phyloP scores from a whole-genome alignment of 305 asterid species.

The Plantago lanceolata region DNA sequence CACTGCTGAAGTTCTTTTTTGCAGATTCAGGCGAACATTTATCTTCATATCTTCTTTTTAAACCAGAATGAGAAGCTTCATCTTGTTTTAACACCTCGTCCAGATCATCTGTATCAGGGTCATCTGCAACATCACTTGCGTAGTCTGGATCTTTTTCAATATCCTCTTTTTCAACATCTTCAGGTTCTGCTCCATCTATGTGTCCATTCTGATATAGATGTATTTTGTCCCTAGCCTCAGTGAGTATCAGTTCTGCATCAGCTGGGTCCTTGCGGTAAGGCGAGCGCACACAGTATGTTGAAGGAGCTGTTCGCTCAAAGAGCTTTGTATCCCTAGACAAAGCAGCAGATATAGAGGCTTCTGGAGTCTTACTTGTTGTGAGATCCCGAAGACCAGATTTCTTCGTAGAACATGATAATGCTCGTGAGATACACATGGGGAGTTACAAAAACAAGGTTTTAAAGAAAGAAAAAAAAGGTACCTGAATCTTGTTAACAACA shows the following conservation, averaged over 20 bases:
- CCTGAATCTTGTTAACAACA: constrained; percentile 95
- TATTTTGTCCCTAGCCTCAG: constrained; percentile 69
- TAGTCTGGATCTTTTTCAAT: constrained; percentile 74
- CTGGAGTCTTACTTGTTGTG: constrained; percentile 92
- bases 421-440: constrained; percentile 26
- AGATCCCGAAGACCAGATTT: constrained; percentile 95
- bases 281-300: constrained; percentile 80
- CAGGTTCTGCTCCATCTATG: constrained; percentile 53
- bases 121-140: constrained; percentile 71
- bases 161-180: constrained; percentile 68
- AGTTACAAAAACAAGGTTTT: constrained; percentile 14
- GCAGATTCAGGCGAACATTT: constrained; percentile 24
- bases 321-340: constrained; percentile 86
- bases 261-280: constrained; percentile 80
- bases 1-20: constrained; percentile 23
- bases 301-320: constrained; percentile 94
- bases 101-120: constrained; percentile 65
- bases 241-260: constrained; percentile 57
- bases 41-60: constrained; percentile 26
- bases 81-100: constrained; percentile 40
- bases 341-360: constrained; percentile 97
- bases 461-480: constrained; percentile 11
- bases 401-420: constrained; percentile 35
- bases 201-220: constrained; percentile 51
- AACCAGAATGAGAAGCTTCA: constrained; percentile 35